phyloP scores from a whole-genome alignment of 2,329 filamentous ascomycete genomes.

The Helminthosporium solani region DNA sequence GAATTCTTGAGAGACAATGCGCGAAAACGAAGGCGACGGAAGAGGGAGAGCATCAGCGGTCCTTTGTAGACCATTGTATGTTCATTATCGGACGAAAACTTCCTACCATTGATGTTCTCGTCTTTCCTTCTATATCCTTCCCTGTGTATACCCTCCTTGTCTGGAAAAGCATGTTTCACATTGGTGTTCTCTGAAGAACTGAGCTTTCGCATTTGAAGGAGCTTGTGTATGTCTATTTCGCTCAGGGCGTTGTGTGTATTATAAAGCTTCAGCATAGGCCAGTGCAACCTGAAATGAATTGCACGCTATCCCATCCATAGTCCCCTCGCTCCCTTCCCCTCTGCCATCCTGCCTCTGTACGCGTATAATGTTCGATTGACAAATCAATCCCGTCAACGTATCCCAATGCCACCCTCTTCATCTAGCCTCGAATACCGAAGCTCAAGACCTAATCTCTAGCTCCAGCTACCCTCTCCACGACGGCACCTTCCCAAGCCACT shows the following conservation, averaged over 20 bases:
- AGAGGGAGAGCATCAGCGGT: conserved; percentile 49
- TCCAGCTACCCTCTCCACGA: no score
- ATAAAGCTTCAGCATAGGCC: not conserved
- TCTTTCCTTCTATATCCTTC: not conserved
- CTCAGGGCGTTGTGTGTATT: not conserved
- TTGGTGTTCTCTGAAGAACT: not conserved
- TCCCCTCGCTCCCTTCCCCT: no score
- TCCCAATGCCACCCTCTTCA: no score
- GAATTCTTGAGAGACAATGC: conserved; percentile 57
- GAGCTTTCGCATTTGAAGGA: not conserved
- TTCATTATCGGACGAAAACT: no score
- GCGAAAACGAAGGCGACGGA: conserved; percentile 62
- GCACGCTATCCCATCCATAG: no score
- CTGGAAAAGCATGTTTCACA: not conserved
- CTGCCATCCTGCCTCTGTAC: no score
- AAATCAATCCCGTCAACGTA: no score
- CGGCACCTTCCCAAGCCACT: no score
- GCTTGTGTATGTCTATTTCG: not conserved
- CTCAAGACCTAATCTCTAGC: no score
- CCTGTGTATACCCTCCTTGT: not conserved
- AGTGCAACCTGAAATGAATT: not conserved
- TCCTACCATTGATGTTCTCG: no score
- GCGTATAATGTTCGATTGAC: no score
- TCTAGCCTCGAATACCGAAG: no score
- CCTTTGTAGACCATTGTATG: not conserved